A percentile compares a stretch with the other conserved stretches of the same genome.
phyloP scores from a whole-genome alignment of 2,329 filamentous ascomycete species.

The Rhinocladiella mackenziei region DNA sequence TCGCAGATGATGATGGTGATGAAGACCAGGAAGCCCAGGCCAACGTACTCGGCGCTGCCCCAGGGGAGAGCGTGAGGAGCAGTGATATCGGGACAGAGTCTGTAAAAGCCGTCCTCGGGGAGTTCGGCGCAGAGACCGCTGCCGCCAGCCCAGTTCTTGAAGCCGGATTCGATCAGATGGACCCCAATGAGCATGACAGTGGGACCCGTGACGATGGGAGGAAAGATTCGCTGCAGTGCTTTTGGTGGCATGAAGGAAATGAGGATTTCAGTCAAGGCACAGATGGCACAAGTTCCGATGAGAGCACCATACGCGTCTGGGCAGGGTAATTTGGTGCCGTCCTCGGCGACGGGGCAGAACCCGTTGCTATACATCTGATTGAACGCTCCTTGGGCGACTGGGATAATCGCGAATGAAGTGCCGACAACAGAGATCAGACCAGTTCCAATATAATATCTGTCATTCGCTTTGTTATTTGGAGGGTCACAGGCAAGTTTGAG shows the following conservation, averaged over 20 bases:
- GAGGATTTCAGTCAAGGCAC: conserved; percentile 54
- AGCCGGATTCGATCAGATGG: conserved; percentile 58
- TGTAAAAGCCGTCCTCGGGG: conserved; percentile 46
- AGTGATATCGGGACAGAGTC: conserved; percentile 54
- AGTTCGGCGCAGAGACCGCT: conserved; percentile 45
- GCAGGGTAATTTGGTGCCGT: conserved; percentile 58
- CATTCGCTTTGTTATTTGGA: too few relatives aligned
- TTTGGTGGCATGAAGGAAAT: conserved; percentile 62
- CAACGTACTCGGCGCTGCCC: conserved; percentile 62
- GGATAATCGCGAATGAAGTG: conserved; percentile 64
- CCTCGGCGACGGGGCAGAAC: conserved; percentile 55
- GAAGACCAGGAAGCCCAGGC: conserved; percentile 65
- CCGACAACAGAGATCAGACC: conserved; percentile 66
- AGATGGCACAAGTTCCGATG: conserved; percentile 53
- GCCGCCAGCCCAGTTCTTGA: conserved; percentile 66
- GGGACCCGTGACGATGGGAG: conserved; percentile 64
- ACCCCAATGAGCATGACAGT: conserved; percentile 65
- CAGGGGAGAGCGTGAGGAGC: conserved; percentile 60
- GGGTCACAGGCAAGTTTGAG: background rate
- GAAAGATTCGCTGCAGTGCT: conserved; percentile 60
- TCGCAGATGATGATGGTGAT: conserved; percentile 65
- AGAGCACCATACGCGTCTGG: conserved; percentile 64
- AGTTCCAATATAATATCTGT: conserved; percentile 58
- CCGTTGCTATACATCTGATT: conserved; percentile 62
- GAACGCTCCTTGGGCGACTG: conserved; percentile 60